Base-by-base conservation (phyloP, 331 rosid species). In the Spiraea crenata region DNA sequence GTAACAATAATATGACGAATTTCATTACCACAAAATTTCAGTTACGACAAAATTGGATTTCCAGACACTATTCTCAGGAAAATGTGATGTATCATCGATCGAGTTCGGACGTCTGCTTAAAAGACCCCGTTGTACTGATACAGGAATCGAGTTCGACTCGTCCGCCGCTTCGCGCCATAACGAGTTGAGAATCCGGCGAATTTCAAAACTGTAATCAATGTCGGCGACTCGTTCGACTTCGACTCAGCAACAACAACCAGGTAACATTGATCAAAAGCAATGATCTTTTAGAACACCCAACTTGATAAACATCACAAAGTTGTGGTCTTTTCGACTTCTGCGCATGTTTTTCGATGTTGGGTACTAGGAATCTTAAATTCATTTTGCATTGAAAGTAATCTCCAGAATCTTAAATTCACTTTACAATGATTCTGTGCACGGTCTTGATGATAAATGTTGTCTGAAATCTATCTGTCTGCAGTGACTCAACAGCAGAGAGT, bases 401-500 rank as follows among this genome's bases (percentile, higher is more conserved):
- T 13, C 39, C 38, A 56, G 5, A 10, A 25, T 55, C n/a, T 55
- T 4, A 42, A 42, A 42, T n/a, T n/a, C n/a, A n/a, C n/a, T n/a
- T n/a, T 42, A 4, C 31, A 2, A 25, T 25, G 31, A 25, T 25
- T 25, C 31, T 25, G 31, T 25, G 31, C 31, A 25, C 31, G 31
- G 31, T 25, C 2, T 25, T 25, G 31, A 25, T 25, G 31, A 25
- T 25, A 25, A 25, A 25, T 25, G 31, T 25, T 25, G 31, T 25
- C 31, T 25, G 31, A 25, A 25, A 25, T 25, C 31, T 25, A 25
- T 59, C 20, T 15, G 10, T 17, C n/a, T 58, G 77, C 83, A 79
- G 88, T 57, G 71, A 67, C 60, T 73, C 79, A 19, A 16, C 60
- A 48, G 70, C 69, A 77, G 72, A 85, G 84, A 74, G 57, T 85